Evolutionary conservation across 345 rosid species (phyloP).

Genomic region (Murraya koenigii): DNA sequence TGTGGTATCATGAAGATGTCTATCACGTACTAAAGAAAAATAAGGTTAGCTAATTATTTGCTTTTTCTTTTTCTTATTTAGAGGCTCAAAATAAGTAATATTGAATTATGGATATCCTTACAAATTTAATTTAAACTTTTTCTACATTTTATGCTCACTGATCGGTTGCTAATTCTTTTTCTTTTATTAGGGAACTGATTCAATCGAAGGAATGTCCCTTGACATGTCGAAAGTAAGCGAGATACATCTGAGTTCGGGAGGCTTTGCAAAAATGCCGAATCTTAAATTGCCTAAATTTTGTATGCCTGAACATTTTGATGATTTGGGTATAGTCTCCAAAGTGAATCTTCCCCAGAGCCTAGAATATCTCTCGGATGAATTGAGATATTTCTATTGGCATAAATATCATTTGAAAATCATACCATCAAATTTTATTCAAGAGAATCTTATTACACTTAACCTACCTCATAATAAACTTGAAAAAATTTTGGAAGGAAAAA

Average conservation of each 20-base stretch:
- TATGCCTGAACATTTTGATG: not conserved
- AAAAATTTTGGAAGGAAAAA: not conserved
- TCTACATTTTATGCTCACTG: not conserved
- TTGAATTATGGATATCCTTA: fast-evolving
- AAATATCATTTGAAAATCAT: not conserved
- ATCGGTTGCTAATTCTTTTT: not conserved
- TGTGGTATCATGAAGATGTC: conserved; percentile 17
- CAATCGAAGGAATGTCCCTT: not conserved
- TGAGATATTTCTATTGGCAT: not conserved
- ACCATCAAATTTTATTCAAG: not conserved
- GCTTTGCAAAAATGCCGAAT: not conserved
- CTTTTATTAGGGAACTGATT: not conserved
- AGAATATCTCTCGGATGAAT: not conserved
- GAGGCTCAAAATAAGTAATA: no score
- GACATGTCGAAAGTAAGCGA: not conserved
- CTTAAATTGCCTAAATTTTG: not conserved
- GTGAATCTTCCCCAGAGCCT: not conserved
- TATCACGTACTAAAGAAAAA: conserved; percentile 17
- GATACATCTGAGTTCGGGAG: fast-evolving
- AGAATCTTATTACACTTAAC: not conserved
- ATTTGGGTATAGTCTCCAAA: no score
- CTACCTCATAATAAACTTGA: not conserved
- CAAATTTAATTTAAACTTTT: no score
- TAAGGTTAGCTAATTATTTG: not conserved
- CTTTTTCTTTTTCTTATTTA: not conserved